phyloP scores from a whole-genome alignment of 345 rosid genomes.

The Eucalyptus rudis region DNA sequence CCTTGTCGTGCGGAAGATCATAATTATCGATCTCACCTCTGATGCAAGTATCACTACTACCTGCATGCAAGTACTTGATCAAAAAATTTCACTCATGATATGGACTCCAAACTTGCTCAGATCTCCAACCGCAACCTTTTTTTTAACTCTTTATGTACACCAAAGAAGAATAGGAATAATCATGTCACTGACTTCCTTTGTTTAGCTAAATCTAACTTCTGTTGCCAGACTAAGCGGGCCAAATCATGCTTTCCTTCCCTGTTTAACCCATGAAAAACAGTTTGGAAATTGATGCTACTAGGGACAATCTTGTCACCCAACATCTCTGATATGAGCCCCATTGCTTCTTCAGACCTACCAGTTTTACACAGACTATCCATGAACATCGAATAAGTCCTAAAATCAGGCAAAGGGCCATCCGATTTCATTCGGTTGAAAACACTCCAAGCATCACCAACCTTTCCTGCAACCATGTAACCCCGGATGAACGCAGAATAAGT shows the following conservation, averaged over 20 bases:
- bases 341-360: constrained; percentile 54
- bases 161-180: background rate
- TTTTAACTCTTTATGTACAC: background rate
- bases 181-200: constrained; percentile 29
- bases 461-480: constrained; percentile 48
- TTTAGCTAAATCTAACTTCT: constrained; percentile 31
- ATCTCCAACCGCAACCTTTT: background rate
- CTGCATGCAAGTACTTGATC: background rate
- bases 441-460: constrained; percentile 40
- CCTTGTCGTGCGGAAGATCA: background rate
- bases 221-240: constrained; percentile 33
- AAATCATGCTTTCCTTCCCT: constrained; percentile 65
- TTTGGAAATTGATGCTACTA: constrained; percentile 47
- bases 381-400: constrained; percentile 59
- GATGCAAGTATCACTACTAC: background rate
- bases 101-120: background rate
- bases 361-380: constrained; percentile 45
- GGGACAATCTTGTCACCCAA: constrained; percentile 41
- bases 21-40: background rate
- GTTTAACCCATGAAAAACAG: constrained; percentile 55
- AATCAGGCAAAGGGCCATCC: constrained; percentile 57
- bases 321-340: constrained; percentile 55
- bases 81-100: background rate
- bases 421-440: constrained; percentile 25
- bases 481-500: constrained; percentile 64